Evolutionary conservation across 2,329 filamentous ascomycete genomes (phyloP), one percentile per base, ranked within the genome.

Genomic region (Laburnicola sp.): DNA sequence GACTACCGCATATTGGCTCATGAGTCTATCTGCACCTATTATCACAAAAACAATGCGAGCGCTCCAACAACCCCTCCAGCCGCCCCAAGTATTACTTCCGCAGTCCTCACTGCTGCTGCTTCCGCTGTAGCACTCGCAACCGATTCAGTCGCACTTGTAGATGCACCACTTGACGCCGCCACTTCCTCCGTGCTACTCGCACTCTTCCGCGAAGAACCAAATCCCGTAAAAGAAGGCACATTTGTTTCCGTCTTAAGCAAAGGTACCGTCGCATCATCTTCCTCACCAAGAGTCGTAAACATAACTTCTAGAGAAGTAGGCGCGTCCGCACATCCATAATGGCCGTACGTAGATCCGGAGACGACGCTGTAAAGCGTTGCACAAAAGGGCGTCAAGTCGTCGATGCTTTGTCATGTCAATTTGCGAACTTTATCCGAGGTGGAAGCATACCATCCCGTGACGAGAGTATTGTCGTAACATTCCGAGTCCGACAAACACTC

Each of bases 401-500:
- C 30, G 25, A 40, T 34, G 32, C 48, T 49, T 4, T 10, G 7
- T 10, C 11, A 2, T 27, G 21, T 48, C 10, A 34, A 26, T 16
- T 16, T 16, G 16, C 16, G 16, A 16, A 16, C 16, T 16, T 16
- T 16, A 16, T 16, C 16, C 16, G 16, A 16, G 16, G 37, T n/a
- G 32, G 37, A 16, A 22, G 16, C 50, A 4, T 51, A 59, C 57
- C 57, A 59, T 9, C 31, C 46, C 23, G 45, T 51, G 2, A 42
- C 37, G 4, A 53, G 34, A 4, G 49, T 30, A 44, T 59, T 45
- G n/a, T 52, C 39, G 11, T 30, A 37, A 27, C 53, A 58, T 9
- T 36, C 35, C 5, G 38, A 31, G 16, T 21, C 21, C 7, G 8
- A 7, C 11, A 56, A 23, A 40, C 56, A 58, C 2, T 39, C 49